Percentiles rank a stretch among this genome's conserved stretches.
These are phyloP conservation scores for Diaporthe citri DNA, from an alignment of 2,329 filamentous ascomycete species.

Conservation along the genomic window DNA sequence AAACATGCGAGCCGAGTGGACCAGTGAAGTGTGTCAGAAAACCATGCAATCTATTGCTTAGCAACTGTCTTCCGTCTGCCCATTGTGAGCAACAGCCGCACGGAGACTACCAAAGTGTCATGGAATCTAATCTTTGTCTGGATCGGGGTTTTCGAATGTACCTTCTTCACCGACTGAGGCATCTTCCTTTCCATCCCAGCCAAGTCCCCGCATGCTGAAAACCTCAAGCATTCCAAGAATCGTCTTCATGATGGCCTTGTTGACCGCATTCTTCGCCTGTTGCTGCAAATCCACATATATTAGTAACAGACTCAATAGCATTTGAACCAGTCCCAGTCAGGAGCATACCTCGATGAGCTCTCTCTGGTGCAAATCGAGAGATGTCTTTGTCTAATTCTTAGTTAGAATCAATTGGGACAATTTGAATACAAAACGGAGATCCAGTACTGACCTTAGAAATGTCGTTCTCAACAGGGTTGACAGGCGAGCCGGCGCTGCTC, in stretches of 20 bases:
- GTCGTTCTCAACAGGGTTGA: background rate
- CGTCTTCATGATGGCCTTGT: background rate
- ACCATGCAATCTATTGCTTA: background rate
- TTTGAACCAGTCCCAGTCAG: background rate
- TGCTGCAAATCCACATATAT: background rate
- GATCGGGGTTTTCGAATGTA: background rate
- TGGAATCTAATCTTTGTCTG: background rate
- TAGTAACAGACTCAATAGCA: background rate
- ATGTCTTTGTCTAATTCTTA: background rate
- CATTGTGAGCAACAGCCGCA: background rate
- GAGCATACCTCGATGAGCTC: background rate
- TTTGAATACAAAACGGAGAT: background rate
- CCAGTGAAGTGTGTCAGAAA: background rate
- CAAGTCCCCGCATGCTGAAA: background rate
- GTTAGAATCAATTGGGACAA: background rate
- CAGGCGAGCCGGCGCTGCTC: background rate
- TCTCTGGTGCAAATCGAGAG: background rate
- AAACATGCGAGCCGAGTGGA: background rate
- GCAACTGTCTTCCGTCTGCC: background rate
- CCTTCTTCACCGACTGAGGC: background rate
- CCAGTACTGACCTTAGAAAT: background rate
- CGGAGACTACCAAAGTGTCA: too few species aligned
- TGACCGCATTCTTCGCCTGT: background rate
- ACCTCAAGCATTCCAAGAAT: background rate
- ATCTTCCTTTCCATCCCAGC: background rate